Conservation (phyloP, 192 early-diverging fungal genomes). For the Coemansia sp. region DNA sequence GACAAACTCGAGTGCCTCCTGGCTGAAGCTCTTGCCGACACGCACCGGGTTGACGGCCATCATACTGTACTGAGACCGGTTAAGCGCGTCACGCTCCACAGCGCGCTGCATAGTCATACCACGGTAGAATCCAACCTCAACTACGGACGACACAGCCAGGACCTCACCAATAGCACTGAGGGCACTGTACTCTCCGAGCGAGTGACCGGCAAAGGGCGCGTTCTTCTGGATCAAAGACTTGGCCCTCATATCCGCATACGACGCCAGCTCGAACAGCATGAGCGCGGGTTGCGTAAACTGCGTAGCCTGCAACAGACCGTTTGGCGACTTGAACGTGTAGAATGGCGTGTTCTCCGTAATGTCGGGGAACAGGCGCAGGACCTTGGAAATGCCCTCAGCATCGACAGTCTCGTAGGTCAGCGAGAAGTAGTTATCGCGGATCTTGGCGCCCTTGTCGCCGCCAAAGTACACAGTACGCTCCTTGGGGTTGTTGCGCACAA, state of each 20-base stretch:
- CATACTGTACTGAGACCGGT: conserved; percentile 96
- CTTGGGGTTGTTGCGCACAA: conserved; percentile 59
- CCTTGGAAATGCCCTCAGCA: conserved; percentile 72
- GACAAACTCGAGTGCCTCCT: conserved; percentile 73
- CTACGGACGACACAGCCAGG: conserved; percentile 78
- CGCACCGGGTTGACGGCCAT: conserved; percentile 92
- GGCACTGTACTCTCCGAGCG: conserved; percentile 94
- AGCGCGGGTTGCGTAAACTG: conserved; percentile 95
- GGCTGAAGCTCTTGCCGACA: conserved; percentile 84
- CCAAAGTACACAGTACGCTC: conserved; percentile 64
- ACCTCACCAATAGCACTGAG: conserved; percentile 90
- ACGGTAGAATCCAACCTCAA: conserved; percentile 96
- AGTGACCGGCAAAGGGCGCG: conserved; percentile 93
- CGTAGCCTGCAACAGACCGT: conserved; percentile 87
- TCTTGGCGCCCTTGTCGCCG: conserved; percentile 49
- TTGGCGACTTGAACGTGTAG: conserved; percentile 88
- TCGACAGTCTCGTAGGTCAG: conserved; percentile 91
- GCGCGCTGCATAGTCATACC: conserved; percentile 98
- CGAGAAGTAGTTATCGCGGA: conserved; percentile 67
- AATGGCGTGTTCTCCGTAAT: conserved; percentile 79
- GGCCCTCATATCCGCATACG: conserved; percentile 87
- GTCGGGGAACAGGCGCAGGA: conserved; percentile 84
- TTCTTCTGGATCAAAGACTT: conserved; percentile 88
- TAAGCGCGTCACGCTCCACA: conserved; percentile 79
- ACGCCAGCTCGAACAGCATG: conserved; percentile 90